Percentiles rank a stretch among this genome's conserved stretches.
Conservation (phyloP, 148 eudicot species). For the Diospyros kaki region DNA sequence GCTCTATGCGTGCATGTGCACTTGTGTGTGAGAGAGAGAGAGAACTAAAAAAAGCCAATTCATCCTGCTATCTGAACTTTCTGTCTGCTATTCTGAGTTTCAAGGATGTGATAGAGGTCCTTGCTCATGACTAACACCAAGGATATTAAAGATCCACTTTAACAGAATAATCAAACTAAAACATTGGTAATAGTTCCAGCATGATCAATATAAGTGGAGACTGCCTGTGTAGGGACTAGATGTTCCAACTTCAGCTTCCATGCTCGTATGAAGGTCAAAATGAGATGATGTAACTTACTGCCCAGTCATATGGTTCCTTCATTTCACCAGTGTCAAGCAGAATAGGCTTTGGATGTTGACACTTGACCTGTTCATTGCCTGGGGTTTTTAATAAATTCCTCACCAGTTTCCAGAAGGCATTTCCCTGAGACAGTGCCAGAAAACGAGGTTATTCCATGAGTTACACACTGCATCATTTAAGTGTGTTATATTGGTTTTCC, state of each 20-base stretch:
- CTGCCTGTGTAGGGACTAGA: not conserved
- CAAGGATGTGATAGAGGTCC: not conserved
- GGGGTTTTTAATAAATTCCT: constrained; percentile 65
- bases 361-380: constrained; percentile 57
- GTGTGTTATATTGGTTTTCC: not conserved
- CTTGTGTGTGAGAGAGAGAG: not conserved
- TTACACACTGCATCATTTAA: not conserved
- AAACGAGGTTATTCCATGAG: not conserved
- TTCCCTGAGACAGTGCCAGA: constrained; percentile 52
- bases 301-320: constrained; percentile 96
- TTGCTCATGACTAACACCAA: not conserved
- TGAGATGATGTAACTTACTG: constrained; percentile 52
- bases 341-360: constrained; percentile 85
- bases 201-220: not conserved
- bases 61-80: not conserved
- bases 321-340: constrained; percentile 96
- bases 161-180: not conserved
- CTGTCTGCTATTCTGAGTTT: not conserved
- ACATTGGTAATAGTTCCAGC: not conserved
- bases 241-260: constrained; percentile 1
- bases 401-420: constrained; percentile 82
- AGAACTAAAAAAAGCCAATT: not conserved
- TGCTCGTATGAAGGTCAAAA: not conserved
- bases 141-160: not conserved
- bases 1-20: not conserved